phyloP scores from a whole-genome alignment of 2,329 filamentous ascomycete species.

The Aspergillus sp. region DNA sequence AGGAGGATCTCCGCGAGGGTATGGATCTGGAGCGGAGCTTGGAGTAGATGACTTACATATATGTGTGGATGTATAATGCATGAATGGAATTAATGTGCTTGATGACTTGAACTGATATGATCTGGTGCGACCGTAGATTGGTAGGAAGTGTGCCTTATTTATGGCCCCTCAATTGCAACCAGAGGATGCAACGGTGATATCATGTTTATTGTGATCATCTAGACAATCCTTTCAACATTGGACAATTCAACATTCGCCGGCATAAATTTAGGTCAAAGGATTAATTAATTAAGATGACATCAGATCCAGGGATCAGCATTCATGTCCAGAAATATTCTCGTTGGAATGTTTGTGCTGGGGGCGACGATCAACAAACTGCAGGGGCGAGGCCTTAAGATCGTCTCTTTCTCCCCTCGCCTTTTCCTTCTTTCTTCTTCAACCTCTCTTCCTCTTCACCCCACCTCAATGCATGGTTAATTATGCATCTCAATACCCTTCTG shows the following conservation, averaged over 20 bases:
- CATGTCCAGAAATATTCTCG: too few relatives aligned
- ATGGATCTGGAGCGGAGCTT: conserved; percentile 33
- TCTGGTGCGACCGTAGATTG: not conserved
- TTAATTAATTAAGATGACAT: too few relatives aligned
- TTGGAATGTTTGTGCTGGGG: too few relatives aligned
- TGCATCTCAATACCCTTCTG: conserved; percentile 23
- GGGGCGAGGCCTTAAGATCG: too few relatives aligned
- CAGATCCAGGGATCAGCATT: too few relatives aligned
- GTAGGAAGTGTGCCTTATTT: not conserved
- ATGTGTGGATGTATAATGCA: not conserved
- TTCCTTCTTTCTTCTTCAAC: not conserved
- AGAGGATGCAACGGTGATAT: not conserved
- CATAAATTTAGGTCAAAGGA: too few relatives aligned
- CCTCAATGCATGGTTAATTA: conserved; percentile 9
- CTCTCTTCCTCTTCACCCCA: not conserved
- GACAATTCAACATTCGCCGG: too few relatives aligned
- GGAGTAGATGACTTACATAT: conserved; percentile 8
- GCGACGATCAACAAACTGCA: too few relatives aligned
- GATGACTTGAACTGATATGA: not conserved
- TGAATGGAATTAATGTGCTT: not conserved
- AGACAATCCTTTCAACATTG: too few relatives aligned
- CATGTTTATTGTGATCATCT: not conserved
- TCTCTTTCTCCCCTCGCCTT: not conserved
- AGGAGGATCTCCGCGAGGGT: conserved; percentile 33
- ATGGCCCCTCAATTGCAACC: not conserved